Base-by-base conservation (phyloP, 768 basidiomycete genomes). In the Boletales sp. region DNA sequence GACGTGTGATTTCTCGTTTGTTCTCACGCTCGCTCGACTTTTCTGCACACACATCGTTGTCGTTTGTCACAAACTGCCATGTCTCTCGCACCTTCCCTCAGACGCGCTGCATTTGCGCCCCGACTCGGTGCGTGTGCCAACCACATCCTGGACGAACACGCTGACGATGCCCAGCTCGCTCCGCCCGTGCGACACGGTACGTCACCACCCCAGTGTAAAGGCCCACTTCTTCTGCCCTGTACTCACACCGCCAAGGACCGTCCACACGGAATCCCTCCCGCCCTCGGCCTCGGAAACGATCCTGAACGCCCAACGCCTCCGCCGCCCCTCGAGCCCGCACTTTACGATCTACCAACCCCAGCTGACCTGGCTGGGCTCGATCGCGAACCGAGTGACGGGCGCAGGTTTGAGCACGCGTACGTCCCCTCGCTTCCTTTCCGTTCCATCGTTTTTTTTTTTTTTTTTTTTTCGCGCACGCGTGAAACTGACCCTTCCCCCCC, bases 301-400 rank as follows among this genome's bases (percentile, higher is more conserved):
- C 55, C 75, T 97, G 60, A 95, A 98, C 77, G 70, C 79, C 57
- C 94, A 98, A 69, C 88, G 96, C 56, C 72, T 90, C 44, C 74
- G 75, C 43, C 87, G 96, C n/a, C 95, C 96, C 15, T 88, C 80
- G 54, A 90, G 87, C 61, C 96, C 96, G 9, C 94, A 97, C 69
- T 88, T 93, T 66, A 93, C 93, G 49, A 98, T 99, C 71, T 99
- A 99, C 74, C 87, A 94, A 64, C 89, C 87, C 2, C 91, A 98
- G 71, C 70, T 98, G 41, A 97, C 95, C 33, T 95, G 91, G 90
- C 13, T 90, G 48, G 78, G 72, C 5, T 96, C 93, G 15, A 92
- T 95, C 60, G 82, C 79, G 36, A 86, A 98, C 72, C 88, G 96
- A 67, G 68, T 79, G n/a, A 88, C 93, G 11, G 96, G 95, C 51